Base-by-base conservation (phyloP, 495 filamentous ascomycete genomes). In the Halenospora varia region DNA sequence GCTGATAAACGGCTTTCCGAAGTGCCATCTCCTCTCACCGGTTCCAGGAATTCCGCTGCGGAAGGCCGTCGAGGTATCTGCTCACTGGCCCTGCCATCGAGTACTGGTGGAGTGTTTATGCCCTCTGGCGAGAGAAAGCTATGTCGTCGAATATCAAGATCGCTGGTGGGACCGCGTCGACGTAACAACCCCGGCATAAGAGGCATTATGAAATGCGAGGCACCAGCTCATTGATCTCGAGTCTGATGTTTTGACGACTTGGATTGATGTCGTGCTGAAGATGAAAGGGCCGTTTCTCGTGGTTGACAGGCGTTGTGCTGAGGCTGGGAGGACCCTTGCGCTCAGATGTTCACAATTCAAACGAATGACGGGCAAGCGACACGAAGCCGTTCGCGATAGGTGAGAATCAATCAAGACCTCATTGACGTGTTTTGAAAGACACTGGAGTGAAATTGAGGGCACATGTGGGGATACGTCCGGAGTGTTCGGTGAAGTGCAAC, bases 31-130 rank as follows among this genome's bases (percentile, higher is more conserved):
- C 40, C 10, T 3, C 35, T 53, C 9, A 47, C 48, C 6, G 66
- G 66, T 20, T 59, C 55, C 40, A 62, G 55, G 23, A 69, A 62
- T 11, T 57, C 61, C 50, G 64, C 55, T 47, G 62, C 65, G 18
- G 59, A 56, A 20, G 68, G 68, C 42, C 64, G 57, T 25, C 71
- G 71, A 44, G 71, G 67, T 48, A 74, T 72, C 51, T 74, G 71
- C 57, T 74, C 71, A 61, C 71, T 73, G 20, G 69, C 71, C 50
- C 71, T 66, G 46, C 69, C 64, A 56, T 69, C 59, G 25, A 63
- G 2, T 15, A 53, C 20, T 3, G 48, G 45, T 17, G 51, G 55
- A 40, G 51, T 62, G 53, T 61, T 62, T 23, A 48, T 25, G 2
- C 49, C 54, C 10, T 65, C 53, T 17, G 47, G 23, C 0, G 57